phyloP scores from a whole-genome alignment of 2,329 filamentous ascomycete species.

The Pleurostoma richardsiae region DNA sequence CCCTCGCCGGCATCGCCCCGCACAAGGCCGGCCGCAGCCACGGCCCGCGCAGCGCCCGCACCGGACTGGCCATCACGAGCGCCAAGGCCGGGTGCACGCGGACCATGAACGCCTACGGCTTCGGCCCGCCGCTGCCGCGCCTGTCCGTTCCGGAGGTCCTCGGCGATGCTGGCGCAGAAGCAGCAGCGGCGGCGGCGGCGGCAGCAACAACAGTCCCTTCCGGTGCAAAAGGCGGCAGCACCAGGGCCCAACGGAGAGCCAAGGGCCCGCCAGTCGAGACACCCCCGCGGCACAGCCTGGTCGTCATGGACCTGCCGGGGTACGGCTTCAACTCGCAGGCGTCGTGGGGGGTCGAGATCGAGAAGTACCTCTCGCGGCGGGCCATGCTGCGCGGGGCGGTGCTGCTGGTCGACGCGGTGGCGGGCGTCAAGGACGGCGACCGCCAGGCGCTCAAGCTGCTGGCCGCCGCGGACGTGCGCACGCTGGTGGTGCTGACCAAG shows the following conservation, averaged over 20 bases:
- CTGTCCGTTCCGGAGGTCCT: conserved; percentile 6
- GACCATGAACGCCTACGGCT: conserved; percentile 51
- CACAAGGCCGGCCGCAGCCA: conserved; percentile 18
- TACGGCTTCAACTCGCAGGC: conserved; percentile 27
- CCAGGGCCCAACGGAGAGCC: neutral
- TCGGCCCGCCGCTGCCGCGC: conserved; percentile 35
- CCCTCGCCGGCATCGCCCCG: conserved; percentile 51
- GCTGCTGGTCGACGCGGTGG: conserved; percentile 47
- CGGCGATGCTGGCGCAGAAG: conserved; percentile 1
- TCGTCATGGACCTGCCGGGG: conserved; percentile 35
- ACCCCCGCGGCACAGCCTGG: conserved; percentile 38
- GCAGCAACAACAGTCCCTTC: conserved; percentile 5
- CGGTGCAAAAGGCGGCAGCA: conserved; percentile 3
- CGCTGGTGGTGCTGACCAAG: conserved; percentile 50
- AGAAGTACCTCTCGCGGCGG: conserved; percentile 43
- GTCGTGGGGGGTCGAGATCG: conserved; percentile 48
- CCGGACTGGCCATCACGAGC: conserved; percentile 47
- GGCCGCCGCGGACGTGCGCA: conserved; percentile 36
- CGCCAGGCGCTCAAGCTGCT: conserved; percentile 40
- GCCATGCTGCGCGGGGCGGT: conserved; percentile 45
- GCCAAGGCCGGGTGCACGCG: conserved; percentile 46
- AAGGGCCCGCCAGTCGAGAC: conserved; percentile 22
- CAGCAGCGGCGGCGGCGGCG: conserved; percentile 17
- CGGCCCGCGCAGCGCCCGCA: conserved; percentile 27
- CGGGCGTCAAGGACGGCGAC: conserved; percentile 44